Evolutionary conservation across 139 green algal species (phyloP), one percentile per base, ranked within the genome.

Genomic region (Volvox africanus): DNA sequence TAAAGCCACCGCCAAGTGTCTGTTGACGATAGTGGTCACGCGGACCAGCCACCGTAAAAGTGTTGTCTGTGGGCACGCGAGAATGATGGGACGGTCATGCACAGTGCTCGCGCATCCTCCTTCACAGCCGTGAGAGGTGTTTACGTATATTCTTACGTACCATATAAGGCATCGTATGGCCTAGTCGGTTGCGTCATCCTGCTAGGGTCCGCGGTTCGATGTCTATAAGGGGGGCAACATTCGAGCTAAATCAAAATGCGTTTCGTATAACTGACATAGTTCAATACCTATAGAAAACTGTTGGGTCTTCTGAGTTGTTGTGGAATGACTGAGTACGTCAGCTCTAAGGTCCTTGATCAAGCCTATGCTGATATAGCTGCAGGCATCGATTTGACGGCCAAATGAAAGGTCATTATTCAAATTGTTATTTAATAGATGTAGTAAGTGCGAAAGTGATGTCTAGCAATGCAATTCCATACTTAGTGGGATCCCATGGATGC

Each of bases 11-110:
- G 36, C 89, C 92, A 13, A 94, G 77, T 2, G 81, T 90, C 89
- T 97, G 94, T 37, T 97, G 94, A 12, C 93, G 92, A 83, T 96
- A 97, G 86, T 97, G 96, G 86, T 98, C 96, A 20, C 95, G 84
- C 0, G 94, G 82, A 0, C 95, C 95, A 35, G 95, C 96, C 71
- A 97, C 94, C 5, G 94, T 96, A 88, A 97, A 97, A 19, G 82
- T 94, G 28, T 79, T 90, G 89, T 97, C 95, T 97, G 95, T 93
- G 80, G 30, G 61, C 33, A 32, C 62, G 50, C 83, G 30, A 36
- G 28, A 35, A 1, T 20, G 14, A 61, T 61, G 36, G 20, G 78
- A 81, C 50, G 35, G 0, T 22, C 33, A 87, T 81, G 33, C 61
- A 20, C 24, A 50, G 67, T 19, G 71, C 19, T 30, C 5, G 9